Base-by-base conservation (phyloP, 1,284 basidiomycete genomes). In the Puccinia coronata region DNA sequence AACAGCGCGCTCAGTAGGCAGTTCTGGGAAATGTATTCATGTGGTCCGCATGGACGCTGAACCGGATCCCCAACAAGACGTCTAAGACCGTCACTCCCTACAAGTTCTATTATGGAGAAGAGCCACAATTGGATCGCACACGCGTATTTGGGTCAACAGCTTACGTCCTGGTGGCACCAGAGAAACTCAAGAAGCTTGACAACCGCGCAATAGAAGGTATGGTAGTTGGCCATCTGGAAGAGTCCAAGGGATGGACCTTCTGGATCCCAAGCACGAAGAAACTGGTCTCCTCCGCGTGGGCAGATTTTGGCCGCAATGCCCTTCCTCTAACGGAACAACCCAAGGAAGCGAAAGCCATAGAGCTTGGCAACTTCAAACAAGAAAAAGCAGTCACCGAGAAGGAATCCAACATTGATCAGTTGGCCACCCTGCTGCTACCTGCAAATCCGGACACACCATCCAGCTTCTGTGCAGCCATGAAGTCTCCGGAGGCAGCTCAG, bases 171-270 rank as follows among this genome's bases (percentile, higher is more conserved):
- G n/a, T 41, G 8, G 31, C 65, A 12, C 65, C 65, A 43, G 65
- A 69, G 43, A 69, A 69, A 69, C 8, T 34, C 4, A 36, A 16
- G 65, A 69, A 43, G 36, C 65, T 69, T 11, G 65, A 69, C n/a
- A 23, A 43, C 12, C 11, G 65, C 31, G 34, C 65, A 12, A 23
- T 43, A 12, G 65, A 69, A 31, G 65, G 31, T 41, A 4, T 6
- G 14, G 65, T 69, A 4, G 65, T 69, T 8, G 31, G 18, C 11
- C 65, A 69, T n/a, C 65, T 69, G 3, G 4, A 11, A 20, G 39
- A n/a, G 12, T 36, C 31, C 5, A 69, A 69, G 43, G 65, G 65
- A 3, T 69, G 65, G 36, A n/a, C 20, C 14, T 69, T 69, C 23
- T 69, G 39, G 36, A 25, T 69, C 36, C 65, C 65, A 6, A 16